Base-by-base conservation (phyloP, 2,329 filamentous ascomycete species). In the Aspergillus intermedius region DNA sequence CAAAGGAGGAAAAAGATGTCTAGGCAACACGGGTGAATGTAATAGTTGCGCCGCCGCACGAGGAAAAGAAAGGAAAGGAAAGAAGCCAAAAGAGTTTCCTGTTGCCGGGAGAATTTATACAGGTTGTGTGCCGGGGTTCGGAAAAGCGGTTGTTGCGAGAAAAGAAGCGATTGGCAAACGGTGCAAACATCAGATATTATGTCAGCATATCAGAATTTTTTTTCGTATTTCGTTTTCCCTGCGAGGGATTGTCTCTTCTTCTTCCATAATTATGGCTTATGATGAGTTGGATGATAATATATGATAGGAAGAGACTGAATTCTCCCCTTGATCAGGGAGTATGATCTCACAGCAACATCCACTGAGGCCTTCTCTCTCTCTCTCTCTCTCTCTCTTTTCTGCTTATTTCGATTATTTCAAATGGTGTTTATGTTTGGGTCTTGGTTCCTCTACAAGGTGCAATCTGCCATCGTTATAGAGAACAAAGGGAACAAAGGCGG, bases 11-110 rank as follows among this genome's bases (percentile, higher is more conserved):
- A 66, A 63, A 74, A 75, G 67, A 72, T 73, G 83, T 77, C 77
- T 80, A 84, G 86, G 86, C 85, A 90, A 90, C 84, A 87, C 82
- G 85, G 85, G 81, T 79, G 80, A 80, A 75, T 72, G 75, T 77
- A 73, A 67, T 72, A 73, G 79, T 84, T 77, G 81, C 84, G 82
- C 82, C 83, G 85, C 86, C 86, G 86, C 86, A 90, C 84, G 77
- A 88, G 78, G 82, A 79, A 78, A 74, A 74, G 77, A 80, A 81
- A 73, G 65, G 65, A 70, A 63, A 72, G 72, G 74, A 69, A 70
- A 65, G 69, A 57, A 49, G 19, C 13, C 12, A 46, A 54, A 55
- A 61, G 53, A 50, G 22, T 2, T 9, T 42, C n/a, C 13, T 8
- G 40, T 13, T 22, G 10, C 6, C 2, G 8, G 30, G 15, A 47